A percentile compares a stretch with the other conserved stretches of the same genome.
Conservation (phyloP, 257 asterid genomes). For the Nicotiana attenuata region DNA sequence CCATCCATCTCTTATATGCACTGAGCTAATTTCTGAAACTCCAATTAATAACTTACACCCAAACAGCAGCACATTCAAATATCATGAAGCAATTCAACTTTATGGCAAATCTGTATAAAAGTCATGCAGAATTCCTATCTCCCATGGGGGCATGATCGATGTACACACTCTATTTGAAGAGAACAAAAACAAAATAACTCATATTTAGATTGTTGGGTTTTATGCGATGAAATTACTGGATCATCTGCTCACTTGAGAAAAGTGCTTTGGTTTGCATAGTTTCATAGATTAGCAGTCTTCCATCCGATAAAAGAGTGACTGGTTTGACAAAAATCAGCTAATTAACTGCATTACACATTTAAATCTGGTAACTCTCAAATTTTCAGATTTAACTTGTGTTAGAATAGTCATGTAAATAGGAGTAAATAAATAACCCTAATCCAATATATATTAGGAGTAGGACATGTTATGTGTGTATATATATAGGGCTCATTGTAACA, state of each 20-base stretch:
- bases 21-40: not conserved
- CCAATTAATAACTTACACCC: not conserved
- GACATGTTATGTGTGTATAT: too few relatives aligned
- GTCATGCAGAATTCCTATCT: not conserved
- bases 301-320: not conserved
- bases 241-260: not conserved
- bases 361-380: not conserved
- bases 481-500: too few relatives aligned
- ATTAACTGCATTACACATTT: not conserved
- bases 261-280: not conserved
- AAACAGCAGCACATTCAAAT: not conserved
- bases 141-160: not conserved
- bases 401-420: too few relatives aligned
- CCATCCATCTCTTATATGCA: not conserved
- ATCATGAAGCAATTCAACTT: not conserved
- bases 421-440: too few relatives aligned
- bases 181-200: not conserved
- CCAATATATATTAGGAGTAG: too few relatives aligned
- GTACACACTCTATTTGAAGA: not conserved
- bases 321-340: not conserved
- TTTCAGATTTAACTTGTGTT: not conserved
- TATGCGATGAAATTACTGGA: not conserved
- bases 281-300: slow-evolving; percentile 7
- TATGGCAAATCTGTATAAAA: not conserved
- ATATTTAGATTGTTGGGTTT: not conserved